Evolutionary conservation across 345 rosid genomes (phyloP).

Genomic region (Pistacia integerrima): DNA sequence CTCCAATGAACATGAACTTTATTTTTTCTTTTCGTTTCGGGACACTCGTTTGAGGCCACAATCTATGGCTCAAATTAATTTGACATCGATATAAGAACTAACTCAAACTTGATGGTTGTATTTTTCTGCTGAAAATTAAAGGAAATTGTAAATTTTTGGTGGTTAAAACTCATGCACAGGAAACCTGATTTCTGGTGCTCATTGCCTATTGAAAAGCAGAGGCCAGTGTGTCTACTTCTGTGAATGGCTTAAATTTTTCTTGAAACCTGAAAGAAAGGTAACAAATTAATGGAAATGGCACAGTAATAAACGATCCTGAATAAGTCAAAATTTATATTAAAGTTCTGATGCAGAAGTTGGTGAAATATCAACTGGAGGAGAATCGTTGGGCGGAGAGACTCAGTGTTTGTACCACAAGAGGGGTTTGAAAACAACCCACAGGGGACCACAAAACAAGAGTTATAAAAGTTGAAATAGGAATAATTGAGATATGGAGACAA

Average conservation of each 20-base stretch:
- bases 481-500: conserved; percentile 24
- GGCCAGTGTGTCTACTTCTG: neutral
- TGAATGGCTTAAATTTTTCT: neutral
- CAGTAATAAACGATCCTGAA: neutral
- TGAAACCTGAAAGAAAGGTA: neutral
- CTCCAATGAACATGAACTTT: neutral
- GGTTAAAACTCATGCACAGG: neutral
- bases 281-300: no score
- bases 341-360: no score
- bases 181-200: neutral
- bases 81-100: neutral
- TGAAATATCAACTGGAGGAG: conserved; percentile 14
- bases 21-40: neutral
- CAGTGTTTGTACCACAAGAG: conserved; percentile 4
- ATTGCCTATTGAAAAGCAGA: neutral
- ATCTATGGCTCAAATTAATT: neutral
- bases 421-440: conserved; percentile 10
- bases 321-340: neutral
- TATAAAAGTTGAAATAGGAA: conserved; percentile 18
- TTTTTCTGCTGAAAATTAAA: no score
- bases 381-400: neutral
- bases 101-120: no score
- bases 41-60: neutral
- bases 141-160: neutral
- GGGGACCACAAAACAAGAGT: conserved; percentile 31